Conservation (phyloP, 1,139 yeast species). For the Protomyces pachydermus region DNA sequence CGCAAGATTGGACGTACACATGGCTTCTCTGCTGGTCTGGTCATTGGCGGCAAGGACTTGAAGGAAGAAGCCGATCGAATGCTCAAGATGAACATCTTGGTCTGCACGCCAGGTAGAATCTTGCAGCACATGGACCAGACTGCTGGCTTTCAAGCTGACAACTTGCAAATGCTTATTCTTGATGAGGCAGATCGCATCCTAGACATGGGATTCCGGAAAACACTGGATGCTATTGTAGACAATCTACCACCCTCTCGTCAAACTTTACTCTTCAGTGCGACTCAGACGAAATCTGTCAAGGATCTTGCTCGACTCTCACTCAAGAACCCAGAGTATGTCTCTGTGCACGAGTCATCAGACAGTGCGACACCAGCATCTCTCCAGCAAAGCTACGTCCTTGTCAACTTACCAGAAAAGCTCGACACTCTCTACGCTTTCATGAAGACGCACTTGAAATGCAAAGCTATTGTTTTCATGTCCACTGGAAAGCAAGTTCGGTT, state of each 20-base stretch:
- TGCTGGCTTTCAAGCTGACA: slow-evolving; percentile 72
- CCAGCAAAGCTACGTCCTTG: slow-evolving; percentile 72
- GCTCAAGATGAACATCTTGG: slow-evolving; percentile 73
- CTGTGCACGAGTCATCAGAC: slow-evolving; percentile 49
- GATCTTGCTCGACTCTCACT: slow-evolving; percentile 86
- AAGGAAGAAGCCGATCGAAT: slow-evolving; percentile 82
- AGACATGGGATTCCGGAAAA: slow-evolving; percentile 93
- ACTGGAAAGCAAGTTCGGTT: slow-evolving; percentile 94
- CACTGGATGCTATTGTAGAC: slow-evolving; percentile 76
- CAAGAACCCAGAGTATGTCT: slow-evolving; percentile 60
- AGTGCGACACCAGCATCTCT: slow-evolving; percentile 75
- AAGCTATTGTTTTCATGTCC: slow-evolving; percentile 81
- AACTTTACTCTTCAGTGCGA: slow-evolving; percentile 84
- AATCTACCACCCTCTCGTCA: slow-evolving; percentile 79
- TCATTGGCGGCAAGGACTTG: slow-evolving; percentile 95
- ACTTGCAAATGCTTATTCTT: slow-evolving; percentile 73
- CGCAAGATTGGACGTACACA: slow-evolving; percentile 76
- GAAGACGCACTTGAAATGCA: slow-evolving; percentile 77
- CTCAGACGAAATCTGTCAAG: slow-evolving; percentile 80
- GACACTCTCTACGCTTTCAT: slow-evolving; percentile 85
- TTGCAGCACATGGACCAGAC: slow-evolving; percentile 94
- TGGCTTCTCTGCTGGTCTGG: slow-evolving; percentile 84
- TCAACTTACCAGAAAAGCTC: slow-evolving; percentile 72
- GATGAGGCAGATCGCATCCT: slow-evolving; percentile 96
- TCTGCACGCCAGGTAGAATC: slow-evolving; percentile 94